Base-by-base conservation (phyloP, 495 filamentous ascomycete species). In the Friedmanniomyces simplex region DNA sequence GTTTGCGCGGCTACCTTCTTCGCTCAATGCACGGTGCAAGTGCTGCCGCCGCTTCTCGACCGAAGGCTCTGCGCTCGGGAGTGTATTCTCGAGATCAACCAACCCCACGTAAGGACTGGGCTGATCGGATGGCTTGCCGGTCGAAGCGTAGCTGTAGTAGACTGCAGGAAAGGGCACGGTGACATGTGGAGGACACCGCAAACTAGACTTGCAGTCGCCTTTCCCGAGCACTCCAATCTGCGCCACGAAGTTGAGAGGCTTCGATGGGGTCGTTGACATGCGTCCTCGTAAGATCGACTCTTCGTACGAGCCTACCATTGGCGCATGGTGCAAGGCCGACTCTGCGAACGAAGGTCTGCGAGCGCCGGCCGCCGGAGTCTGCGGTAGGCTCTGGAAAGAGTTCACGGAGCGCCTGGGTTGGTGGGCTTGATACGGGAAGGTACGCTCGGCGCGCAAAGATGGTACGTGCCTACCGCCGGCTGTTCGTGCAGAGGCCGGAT, bases 251-350 rank as follows among this genome's bases (percentile, higher is more conserved):
- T 94, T 84, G 21, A 99, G 72, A 26, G 93, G 93, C 54, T 88
- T 91, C 10, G 93, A 97, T 1, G 93, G 94, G 10, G 84, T 93
- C 13, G 90, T 97, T 42, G 94, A 97, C 93, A 98, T 98, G 53
- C 94, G 81, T 26, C 93, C 93, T 22, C 88, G 82, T 2, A 98
- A 74, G 50, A 98, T 96, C 2, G 89, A 96, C 70, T 98, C 93
- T 69, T 98, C 93, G 63, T 96, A 98, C 2, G 93, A 96, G 0
- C 93, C 93, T 18, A 98, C 93, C 85, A 98, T 90, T 3, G 91
- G 87, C 24, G 91, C 91, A 73, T 91, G 88, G 28, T 89, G 85
- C 21, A 91, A 76, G 1, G 88, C 79, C 14, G 89, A 87, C 20
- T 96, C 91, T 1, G 86, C 85, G 55, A 85, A 76, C 0, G 90